Base-by-base conservation (phyloP, 805 yeast species). In the Pichia heedii region DNA sequence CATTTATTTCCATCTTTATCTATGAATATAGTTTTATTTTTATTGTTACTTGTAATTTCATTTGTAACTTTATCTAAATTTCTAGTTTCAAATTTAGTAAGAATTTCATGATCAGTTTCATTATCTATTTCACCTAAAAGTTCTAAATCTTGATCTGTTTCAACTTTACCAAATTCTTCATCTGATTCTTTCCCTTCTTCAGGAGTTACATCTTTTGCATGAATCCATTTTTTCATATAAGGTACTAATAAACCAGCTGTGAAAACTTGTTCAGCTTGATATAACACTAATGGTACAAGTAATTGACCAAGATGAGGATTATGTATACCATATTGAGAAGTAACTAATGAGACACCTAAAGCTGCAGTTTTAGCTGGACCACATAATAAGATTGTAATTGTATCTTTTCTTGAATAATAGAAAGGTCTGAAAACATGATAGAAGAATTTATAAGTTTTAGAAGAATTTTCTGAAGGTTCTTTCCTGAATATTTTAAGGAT, bases 331-430 rank as follows among this genome's bases (percentile, higher is more conserved):
- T 85, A 87, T 45, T 61, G 66, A 0, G 66, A 50, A 2, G 88
- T 70, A n/a, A 83, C 70, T 40, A 87, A 67, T 1, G 95, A 83
- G 4, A 87, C 95, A 32, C 96, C 96, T 41, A 87, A 67, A 0
- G 96, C 96, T 0, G 95, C 96, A 1, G 96, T 87, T 61, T 87
- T 88, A 2, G 96, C 95, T 5, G 95, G 90, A 11, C 95, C 95
- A 62, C 95, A 85, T 46, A 86, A 71, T 82, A 87, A 74, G 40
- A 88, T 73, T 12, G 89, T 71, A 30, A 85, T 84, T 0, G 95
- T 76, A 55, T 88, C 95, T 41, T 67, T 61, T 51, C 80, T 74
- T 53, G 71, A 69, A 61, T 83, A 83, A 61, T 81, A 83, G 54
- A 84, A 85, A 2, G 90, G 90, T 43, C 69, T 60, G 46, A 78